Evolutionary conservation across 495 filamentous ascomycete genomes (phyloP), one percentile per base, ranked within the genome.

Genomic region (Thozetella sp.): DNA sequence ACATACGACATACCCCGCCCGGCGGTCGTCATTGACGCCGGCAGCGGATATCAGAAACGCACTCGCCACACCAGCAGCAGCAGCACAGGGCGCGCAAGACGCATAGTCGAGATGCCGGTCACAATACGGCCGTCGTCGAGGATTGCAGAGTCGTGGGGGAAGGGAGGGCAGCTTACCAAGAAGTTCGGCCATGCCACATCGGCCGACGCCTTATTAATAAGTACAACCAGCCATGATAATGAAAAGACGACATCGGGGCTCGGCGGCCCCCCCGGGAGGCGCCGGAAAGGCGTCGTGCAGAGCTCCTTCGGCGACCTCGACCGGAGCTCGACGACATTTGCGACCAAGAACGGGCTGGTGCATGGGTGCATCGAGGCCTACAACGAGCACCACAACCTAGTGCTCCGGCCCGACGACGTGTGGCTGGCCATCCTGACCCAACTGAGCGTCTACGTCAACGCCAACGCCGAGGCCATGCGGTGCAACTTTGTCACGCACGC

Each of bases 371-470:
- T 84, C 19, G 64, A 77, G 17, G 84, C 86, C 40, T 87, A 84
- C 63, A 80, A 73, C 59, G 55, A 78, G 23, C 83, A 89, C 56
- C 80, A 82, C 55, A 72, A 82, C 57, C 76, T 88, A 12, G 70
- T 75, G 12, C 70, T 88, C 53, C 80, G 86, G 15, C 85, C 85
- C 13, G 85, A 88, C 45, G 85, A 88, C 63, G 70, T 88, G 46
- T 88, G 86, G 85, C 73, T 87, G 43, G 72, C 80, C 50, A 85
- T 87, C 59, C 66, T 87, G 2, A 73, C 76, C 3, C 84, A 88
- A 62, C 70, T 88, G 11, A 80, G 68, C 61, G 63, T 79, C 53
- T 85, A 80, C 67, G 66, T 86, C 59, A 80, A 81, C 55, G 73
- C 66, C 9, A 68, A 84, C 63, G 66, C 80, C 2, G 77, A 82